Base-by-base conservation (phyloP, 2,329 filamentous ascomycete species). In the Ascochyta fabae region DNA sequence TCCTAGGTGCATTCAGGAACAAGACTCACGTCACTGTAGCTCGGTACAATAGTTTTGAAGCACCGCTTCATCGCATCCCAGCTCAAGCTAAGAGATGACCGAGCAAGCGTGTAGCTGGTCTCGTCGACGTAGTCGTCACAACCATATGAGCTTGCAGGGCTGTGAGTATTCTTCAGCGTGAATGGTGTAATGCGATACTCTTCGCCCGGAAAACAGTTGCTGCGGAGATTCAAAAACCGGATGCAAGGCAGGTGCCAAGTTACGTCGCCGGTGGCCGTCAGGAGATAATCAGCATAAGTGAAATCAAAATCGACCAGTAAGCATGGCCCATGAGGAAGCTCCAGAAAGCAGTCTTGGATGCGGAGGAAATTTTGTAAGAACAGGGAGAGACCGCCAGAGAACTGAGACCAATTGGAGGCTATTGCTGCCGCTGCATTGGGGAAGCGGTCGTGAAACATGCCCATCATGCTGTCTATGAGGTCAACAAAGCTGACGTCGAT, bases 311-410 rank as follows among this genome's bases (percentile, higher is more conserved):
- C 31, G 19, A 71, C 50, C 7, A 59, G 48, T 3, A 75, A 5
- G 31, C 45, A 57, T 10, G 63, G 59, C 2, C 48, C 55, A 1
- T 54, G 49, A 10, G 42, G 58, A 1, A 50, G 57, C 22, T 69
- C 53, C 4, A 57, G 7, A 48, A 75, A 72, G 48, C 72, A 76
- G 36, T 76, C 73, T 16, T 69, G 70, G 1, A 65, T 67, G 1
- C 62, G 62, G n/a, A 74, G 34, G 35, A 72, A 73, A 39, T 74
- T 72, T 56, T 66, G 67, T 1, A 74, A 45, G 19, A 69, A 67
- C 4, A 50, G 53, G 3, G 62, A 64, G 12, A 76, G 51, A 31
- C 73, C 58, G 2, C 60, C 53, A 7, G 61, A 60, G 15, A 62
- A 64, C 2, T 59, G 41, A 12, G 72, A 69, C 72, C 73, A 75